These are phyloP conservation scores for Trametes hirsuta DNA, from an alignment of 1,284 basidiomycete species.

Conservation along the genomic window DNA sequence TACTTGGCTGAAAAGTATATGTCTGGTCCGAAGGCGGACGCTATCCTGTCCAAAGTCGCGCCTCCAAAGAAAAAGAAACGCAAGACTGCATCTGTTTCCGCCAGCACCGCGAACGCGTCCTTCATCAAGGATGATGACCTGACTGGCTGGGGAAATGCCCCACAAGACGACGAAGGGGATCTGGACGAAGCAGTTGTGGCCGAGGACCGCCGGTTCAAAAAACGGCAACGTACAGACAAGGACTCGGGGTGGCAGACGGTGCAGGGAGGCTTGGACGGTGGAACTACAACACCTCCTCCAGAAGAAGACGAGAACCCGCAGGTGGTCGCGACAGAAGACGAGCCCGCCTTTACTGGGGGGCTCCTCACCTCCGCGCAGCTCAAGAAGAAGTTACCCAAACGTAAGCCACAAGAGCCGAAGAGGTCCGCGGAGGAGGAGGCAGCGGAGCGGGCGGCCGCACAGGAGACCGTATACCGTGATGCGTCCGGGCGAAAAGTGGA, in stretches of 20 bases:
- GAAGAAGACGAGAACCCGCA: conserved; percentile 71
- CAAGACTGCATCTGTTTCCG: conserved; percentile 48
- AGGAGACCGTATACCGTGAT: conserved; percentile 96
- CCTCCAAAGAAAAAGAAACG: conserved; percentile 81
- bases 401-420: conserved; percentile 25
- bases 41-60: conserved; percentile 75
- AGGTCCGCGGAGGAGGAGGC: conserved; percentile 47
- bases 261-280: conserved; percentile 48
- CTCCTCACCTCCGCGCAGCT: conserved; percentile 71
- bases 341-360: conserved; percentile 67
- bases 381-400: conserved; percentile 54
- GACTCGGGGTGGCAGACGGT: conserved; percentile 63
- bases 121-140: conserved; percentile 70
- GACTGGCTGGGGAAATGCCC: conserved; percentile 57
- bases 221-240: conserved; percentile 54
- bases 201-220: conserved; percentile 77
- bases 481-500: conserved; percentile 88
- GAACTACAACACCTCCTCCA: conserved; percentile 51
- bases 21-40: conserved; percentile 96
- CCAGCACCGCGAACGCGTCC: conserved; percentile 34
- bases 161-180: conserved; percentile 59
- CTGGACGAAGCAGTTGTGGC: conserved; percentile 62
- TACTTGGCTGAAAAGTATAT: conserved; percentile 91
- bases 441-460: conserved; percentile 64
- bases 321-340: conserved; percentile 51